Evolutionary conservation across 2,329 filamentous ascomycete species (phyloP), one percentile per base, ranked within the genome.

Genomic region (Alternaria sp.): DNA sequence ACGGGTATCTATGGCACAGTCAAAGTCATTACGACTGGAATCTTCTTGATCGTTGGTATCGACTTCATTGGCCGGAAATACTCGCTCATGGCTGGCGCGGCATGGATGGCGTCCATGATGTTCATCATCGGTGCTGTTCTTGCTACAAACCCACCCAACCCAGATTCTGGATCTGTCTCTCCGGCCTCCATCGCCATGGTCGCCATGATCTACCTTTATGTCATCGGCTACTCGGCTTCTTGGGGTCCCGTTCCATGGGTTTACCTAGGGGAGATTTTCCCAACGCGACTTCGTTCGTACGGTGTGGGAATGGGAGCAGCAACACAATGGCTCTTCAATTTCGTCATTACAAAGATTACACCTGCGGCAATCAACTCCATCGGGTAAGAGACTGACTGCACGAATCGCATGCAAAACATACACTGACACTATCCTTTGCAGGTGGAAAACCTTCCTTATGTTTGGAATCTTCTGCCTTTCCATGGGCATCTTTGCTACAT

Each of bases 211-310:
- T 92, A 92, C 73, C 83, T 92, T 0, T 92, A 89, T 88, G 91
- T 90, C 0, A 87, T 85, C 0, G 89, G 90, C 77, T 93, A 93
- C 80, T 91, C 89, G 0, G 90, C 82, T 3, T 80, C 87, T 0
- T 92, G 89, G 90, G 91, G 91, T 73, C 90, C 89, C 2, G 91
- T 89, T 0, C 91, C 90, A 0, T 93, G 91, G 91, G 90, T 93
- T 21, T 81, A 91, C 73, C 92, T 92, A 82, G 79, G 76, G 0
- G 90, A 93, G 78, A 93, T 93, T 83, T 93, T 93, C 77, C 87
- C 90, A 71, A 86, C 88, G 67, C 90, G 90, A 79, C 88, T 88
- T 15, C 85, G 90, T 15, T 74, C 71, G 0, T 63, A 93, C 0
- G 91, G 90, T 1, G 91, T 93, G 74, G 90, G 91, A 10, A 90